These are phyloP conservation scores for Venustampulla echinocandica DNA, from an alignment of 495 filamentous ascomycete genomes.

Conservation along the genomic window DNA sequence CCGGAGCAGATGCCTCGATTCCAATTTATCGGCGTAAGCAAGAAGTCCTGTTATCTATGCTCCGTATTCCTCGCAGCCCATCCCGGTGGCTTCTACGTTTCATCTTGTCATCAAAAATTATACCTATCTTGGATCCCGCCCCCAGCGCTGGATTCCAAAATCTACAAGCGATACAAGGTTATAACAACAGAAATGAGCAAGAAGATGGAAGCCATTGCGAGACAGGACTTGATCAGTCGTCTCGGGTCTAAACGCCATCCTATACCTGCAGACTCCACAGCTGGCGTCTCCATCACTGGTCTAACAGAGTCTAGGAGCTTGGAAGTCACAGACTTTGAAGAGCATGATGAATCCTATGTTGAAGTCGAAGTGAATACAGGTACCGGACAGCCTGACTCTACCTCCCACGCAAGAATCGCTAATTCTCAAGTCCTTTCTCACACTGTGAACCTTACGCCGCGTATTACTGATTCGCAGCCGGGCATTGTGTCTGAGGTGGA, in stretches of 20 bases:
- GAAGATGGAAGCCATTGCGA: conserved; percentile 6
- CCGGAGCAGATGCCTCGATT: conserved; percentile 9
- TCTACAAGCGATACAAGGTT: conserved; percentile 8
- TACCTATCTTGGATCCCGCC: conserved; percentile 13
- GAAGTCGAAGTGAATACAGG: neutral
- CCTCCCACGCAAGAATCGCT: neutral
- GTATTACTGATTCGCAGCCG: neutral
- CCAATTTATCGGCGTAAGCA: conserved; percentile 19
- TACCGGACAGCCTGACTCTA: neutral
- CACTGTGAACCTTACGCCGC: neutral
- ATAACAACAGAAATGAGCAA: conserved; percentile 8
- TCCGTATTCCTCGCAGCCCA: conserved; percentile 8
- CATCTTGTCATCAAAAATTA: conserved; percentile 18
- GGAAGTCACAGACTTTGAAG: neutral
- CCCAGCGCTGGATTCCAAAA: conserved; percentile 1
- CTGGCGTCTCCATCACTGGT: conserved; percentile 13
- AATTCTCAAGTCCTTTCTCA: neutral
- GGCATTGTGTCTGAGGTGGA: neutral
- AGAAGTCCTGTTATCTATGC: conserved; percentile 21
- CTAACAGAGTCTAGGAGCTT: conserved; percentile 6
- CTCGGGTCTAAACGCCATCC: conserved; percentile 1
- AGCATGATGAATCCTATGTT: conserved; percentile 1
- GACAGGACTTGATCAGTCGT: neutral
- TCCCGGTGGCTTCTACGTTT: conserved; percentile 11
- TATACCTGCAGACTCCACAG: conserved; percentile 13